Base-by-base conservation (phyloP, 2,329 filamentous ascomycete species). In the Epichloe bromicola region DNA sequence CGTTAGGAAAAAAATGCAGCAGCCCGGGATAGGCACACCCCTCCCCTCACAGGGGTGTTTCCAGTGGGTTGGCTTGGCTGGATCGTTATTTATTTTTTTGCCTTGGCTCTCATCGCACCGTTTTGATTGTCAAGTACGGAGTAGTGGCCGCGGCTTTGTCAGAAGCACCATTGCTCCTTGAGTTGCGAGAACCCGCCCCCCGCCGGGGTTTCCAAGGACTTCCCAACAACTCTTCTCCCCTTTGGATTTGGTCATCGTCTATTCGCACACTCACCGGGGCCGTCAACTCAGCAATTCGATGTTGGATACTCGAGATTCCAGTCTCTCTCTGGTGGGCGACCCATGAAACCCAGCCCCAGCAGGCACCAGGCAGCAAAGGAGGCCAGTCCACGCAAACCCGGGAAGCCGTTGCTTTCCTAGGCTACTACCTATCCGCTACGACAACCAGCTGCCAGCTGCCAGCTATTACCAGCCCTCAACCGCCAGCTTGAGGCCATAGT, bases 21-120 rank as follows among this genome's bases (percentile, higher is more conserved):
- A 40, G 46, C 36, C 7, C 5, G 36, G 36, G 19, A 30, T 40
- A 36, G 36, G 19, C 48, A 34, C 49, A 14, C 34, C 17, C 30
- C 42, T n/a, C 36, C 8, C 36, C 8, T n/a, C 4, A 6, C 6
- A 17, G 46, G 48, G 39, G 41, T 50, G 48, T 23, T 8, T 36
- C 19, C 11, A 36, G 23, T 26, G 6, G 23, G 23, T 8, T 26
- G 23, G 23, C 6, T 2, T 7, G 6, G 23, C 8, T 30, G 37
- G 48, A 39, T 47, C 39, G 39, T 53, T 20, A 47, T 43, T 19
- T 19, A 30, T 51, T 38, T 44, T 45, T 15, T 10, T 48, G 23
- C 48, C 23, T 44, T 51, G 48, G 48, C 41, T 36, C 45, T 44
- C 48, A 47, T 45, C 43, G 48, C 51, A 46, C 39, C 39, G 38